Conservation (phyloP, 805 yeast genomes). For the Metschnikowia santaceciliae region DNA sequence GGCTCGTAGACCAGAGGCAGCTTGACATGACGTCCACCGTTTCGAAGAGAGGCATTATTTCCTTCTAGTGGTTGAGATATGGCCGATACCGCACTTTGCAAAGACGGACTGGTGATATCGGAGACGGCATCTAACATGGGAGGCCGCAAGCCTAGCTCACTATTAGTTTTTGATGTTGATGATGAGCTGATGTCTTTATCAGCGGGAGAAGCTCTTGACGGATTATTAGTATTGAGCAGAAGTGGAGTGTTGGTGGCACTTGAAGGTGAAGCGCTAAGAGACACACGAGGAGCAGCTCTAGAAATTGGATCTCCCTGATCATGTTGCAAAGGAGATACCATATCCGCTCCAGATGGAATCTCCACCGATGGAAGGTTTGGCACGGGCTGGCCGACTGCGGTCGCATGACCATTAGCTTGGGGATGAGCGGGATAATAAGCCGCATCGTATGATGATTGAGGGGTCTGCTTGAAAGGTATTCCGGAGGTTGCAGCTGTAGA, state of each 20-base stretch:
- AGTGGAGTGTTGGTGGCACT: not conserved
- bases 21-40: not conserved
- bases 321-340: not conserved
- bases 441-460: not conserved
- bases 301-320: not conserved
- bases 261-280: not conserved
- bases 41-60: not conserved
- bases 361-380: not conserved
- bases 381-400: not conserved
- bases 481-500: not conserved
- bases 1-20: not conserved
- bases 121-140: not conserved
- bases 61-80: not conserved
- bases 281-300: not conserved
- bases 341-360: not conserved
- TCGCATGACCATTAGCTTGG: not conserved
- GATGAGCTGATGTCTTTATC: not conserved
- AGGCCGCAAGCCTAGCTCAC: not conserved
- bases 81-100: not conserved
- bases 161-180: not conserved
- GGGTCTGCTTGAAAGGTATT: not conserved
- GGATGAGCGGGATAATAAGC: not conserved
- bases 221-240: not conserved
- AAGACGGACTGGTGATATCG: constrained; percentile 1
- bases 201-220: not conserved